A percentile compares a stretch with the other conserved stretches of the same genome.
phyloP scores from a whole-genome alignment of 2,329 filamentous ascomycete species.

The Pyricularia sp. region DNA sequence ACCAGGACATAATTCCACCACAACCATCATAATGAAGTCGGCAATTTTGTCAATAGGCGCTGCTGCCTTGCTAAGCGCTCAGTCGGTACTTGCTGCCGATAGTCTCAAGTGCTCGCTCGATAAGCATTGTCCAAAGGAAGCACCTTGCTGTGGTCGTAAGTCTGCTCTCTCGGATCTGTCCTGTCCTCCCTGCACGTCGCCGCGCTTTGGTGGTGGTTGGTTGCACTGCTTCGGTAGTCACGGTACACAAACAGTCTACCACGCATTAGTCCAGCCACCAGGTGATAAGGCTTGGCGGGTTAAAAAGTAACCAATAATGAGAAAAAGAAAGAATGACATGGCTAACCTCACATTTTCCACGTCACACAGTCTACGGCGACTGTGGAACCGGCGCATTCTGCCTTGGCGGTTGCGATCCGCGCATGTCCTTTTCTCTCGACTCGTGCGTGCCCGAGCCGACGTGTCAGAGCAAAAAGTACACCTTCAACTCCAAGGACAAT shows the following conservation, averaged over 20 bases:
- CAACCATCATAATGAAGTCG: background rate
- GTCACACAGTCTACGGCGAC: slow-evolving; percentile 64
- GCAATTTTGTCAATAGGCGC: slow-evolving; percentile 18
- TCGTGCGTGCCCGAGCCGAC: slow-evolving; percentile 76
- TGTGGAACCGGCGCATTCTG: slow-evolving; percentile 93
- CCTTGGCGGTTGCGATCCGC: slow-evolving; percentile 85
- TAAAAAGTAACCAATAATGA: background rate
- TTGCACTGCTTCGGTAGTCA: slow-evolving; percentile 2
- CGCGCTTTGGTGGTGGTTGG: background rate
- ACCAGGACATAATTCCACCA: background rate
- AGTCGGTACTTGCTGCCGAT: slow-evolving; percentile 21
- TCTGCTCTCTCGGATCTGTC: background rate
- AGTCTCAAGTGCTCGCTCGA: slow-evolving; percentile 30
- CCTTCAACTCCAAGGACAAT: slow-evolving; percentile 58
- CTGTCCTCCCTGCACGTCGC: background rate
- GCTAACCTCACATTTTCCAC: background rate
- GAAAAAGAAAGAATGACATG: background rate
- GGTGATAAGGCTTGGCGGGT: background rate
- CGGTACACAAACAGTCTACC: background rate
- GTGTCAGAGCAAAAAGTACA: slow-evolving; percentile 63
- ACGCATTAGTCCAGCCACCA: background rate
- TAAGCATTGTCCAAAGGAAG: slow-evolving; percentile 38
- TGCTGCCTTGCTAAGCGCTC: slow-evolving; percentile 24
- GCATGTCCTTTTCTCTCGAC: slow-evolving; percentile 68
- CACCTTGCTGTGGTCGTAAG: slow-evolving; percentile 7